Conservation (phyloP, 1,284 basidiomycete species). For the Crepidotus sp. region DNA sequence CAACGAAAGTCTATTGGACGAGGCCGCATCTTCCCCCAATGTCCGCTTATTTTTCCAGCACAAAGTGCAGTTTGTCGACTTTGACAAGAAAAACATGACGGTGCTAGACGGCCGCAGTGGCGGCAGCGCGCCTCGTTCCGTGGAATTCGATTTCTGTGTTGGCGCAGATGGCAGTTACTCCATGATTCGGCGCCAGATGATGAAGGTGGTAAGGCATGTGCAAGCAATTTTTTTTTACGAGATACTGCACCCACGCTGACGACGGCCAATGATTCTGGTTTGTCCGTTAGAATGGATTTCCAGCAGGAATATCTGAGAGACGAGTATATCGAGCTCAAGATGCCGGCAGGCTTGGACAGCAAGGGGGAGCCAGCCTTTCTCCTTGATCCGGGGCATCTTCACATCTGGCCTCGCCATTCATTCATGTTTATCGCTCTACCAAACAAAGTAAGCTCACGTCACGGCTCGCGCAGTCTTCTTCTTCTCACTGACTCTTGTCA, state of each 20-base stretch:
- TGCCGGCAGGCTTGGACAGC: slow-evolving; percentile 69
- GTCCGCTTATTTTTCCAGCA: slow-evolving; percentile 73
- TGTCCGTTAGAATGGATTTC: slow-evolving; percentile 74
- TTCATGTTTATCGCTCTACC: slow-evolving; percentile 99
- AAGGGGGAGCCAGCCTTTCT: slow-evolving; percentile 62
- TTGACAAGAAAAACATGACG: slow-evolving; percentile 55
- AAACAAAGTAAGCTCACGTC: slow-evolving; percentile 64
- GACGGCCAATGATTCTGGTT: slow-evolving; percentile 24
- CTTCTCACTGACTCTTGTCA: slow-evolving; percentile 27
- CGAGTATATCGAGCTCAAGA: slow-evolving; percentile 93
- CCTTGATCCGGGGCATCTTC: slow-evolving; percentile 91
- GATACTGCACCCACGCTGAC: slow-evolving; percentile 20
- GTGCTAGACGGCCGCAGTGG: slow-evolving; percentile 38
- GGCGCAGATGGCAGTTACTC: slow-evolving; percentile 90
- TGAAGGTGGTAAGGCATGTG: slow-evolving; percentile 78
- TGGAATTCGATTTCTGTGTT: slow-evolving; percentile 74
- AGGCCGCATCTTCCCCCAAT: slow-evolving; percentile 53
- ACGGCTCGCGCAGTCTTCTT: slow-evolving; percentile 20
- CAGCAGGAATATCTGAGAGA: slow-evolving; percentile 91
- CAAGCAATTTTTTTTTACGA: slow-evolving; percentile 17
- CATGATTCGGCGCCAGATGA: slow-evolving; percentile 78
- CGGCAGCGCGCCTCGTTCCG: slow-evolving; percentile 35
- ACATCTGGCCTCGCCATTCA: slow-evolving; percentile 97
- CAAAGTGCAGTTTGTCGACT: slow-evolving; percentile 66
- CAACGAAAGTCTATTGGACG: slow-evolving; percentile 77